Base-by-base conservation (phyloP, 1,284 basidiomycete genomes). In the Termitomyces sp. region DNA sequence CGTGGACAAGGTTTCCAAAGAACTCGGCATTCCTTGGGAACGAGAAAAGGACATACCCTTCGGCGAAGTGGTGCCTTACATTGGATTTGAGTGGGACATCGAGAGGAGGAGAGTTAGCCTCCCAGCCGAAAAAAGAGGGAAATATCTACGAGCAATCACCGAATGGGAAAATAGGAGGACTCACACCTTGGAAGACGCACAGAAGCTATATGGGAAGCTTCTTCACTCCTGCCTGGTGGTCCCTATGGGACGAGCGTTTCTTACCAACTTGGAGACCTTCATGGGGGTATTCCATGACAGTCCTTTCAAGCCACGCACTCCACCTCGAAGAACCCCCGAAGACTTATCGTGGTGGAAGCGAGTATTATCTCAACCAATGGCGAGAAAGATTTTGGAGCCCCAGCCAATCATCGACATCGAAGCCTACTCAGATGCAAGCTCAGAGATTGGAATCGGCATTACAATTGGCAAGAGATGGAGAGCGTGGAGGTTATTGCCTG, bases 361-460 rank as follows among this genome's bases (percentile, higher is more conserved):
- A 16, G 3, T 19, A 21, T 37, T 47, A 8, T 21, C 14, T 26
- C 24, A 28, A 7, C 19, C 21, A n/a, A 3, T 45, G 37, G 16
- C 2, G 10, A 21, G 31, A 1, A 62, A 60, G 0, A 66, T 72
- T 21, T 66, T 66, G 10, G 59, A 58, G 0, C 63, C 65, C 0
- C 1, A 21, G 4, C n/a, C 49, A 11, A 46, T 71, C 42, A 3
- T 51, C 8, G 63, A 72, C 44, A 11, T 57, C n/a, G 1, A 28
- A 0, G 31, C 31, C 10, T 33, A 10, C 11, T 33, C 31, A 33
- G 31, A 33, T 11, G 13, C 31, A 11, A 33, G 69, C 68, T 40
- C 39, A 3, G 3, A 19, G 1, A 40, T 64, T n/a, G 74, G 72
- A 65, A 63, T 76, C 53, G 63, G 65, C 37, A 58, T 78, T 57